Conservation (phyloP, 2,329 filamentous ascomycete species). For the Pestalotiopsis sp. region DNA sequence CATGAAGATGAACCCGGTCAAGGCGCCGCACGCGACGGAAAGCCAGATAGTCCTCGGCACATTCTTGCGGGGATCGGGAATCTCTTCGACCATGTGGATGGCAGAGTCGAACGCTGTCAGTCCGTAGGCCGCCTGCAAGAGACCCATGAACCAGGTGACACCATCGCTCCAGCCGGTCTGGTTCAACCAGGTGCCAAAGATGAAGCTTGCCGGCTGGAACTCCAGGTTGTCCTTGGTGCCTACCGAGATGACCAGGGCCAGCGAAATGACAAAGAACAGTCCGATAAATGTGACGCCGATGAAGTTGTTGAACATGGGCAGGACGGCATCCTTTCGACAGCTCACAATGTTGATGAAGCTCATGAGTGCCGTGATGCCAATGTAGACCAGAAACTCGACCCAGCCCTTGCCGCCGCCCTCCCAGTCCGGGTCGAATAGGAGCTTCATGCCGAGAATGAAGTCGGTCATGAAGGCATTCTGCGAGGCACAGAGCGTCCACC, state of each 20-base stretch:
- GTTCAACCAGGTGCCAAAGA: conserved; percentile 53
- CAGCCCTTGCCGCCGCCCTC: conserved; percentile 44
- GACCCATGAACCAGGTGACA: conserved; percentile 58
- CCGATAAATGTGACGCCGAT: conserved; percentile 52
- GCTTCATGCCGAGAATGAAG: conserved; percentile 57
- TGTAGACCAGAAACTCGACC: conserved; percentile 55
- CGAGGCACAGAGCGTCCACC: conserved; percentile 57
- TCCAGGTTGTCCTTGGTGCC: conserved; percentile 41
- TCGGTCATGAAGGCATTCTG: conserved; percentile 59
- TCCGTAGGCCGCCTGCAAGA: conserved; percentile 57
- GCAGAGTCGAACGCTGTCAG: conserved; percentile 59
- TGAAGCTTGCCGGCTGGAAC: conserved; percentile 51
- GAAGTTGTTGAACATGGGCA: conserved; percentile 57
- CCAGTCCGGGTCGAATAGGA: conserved; percentile 51
- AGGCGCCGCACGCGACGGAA: conserved; percentile 47
- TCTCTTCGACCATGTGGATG: conserved; percentile 60
- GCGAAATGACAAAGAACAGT: conserved; percentile 51
- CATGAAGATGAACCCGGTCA: conserved; percentile 53
- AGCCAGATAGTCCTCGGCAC: conserved; percentile 53
- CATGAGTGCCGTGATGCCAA: conserved; percentile 47
- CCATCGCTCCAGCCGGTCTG: conserved; percentile 53
- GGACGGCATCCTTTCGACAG: conserved; percentile 46
- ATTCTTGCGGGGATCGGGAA: conserved; percentile 50
- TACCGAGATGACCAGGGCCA: conserved; percentile 53
- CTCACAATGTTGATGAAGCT: conserved; percentile 51